Conservation (phyloP, 164 flowering plant genomes). For the Berberis thunbergii region DNA sequence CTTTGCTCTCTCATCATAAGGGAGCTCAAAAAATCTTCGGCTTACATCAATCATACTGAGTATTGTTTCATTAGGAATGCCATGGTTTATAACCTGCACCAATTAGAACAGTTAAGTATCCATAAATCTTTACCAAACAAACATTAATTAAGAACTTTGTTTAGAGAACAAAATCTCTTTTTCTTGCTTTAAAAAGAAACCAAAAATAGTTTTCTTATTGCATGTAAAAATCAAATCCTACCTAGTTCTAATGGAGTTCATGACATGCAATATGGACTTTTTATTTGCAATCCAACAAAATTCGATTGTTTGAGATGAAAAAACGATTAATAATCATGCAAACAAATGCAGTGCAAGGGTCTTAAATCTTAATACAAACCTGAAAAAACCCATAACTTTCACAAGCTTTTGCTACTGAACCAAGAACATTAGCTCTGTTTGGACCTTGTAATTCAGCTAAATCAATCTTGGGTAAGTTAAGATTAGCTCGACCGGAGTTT, state of each 20-base stretch:
- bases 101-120: not conserved
- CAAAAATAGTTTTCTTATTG: no score
- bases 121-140: not conserved
- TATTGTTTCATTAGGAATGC: constrained; percentile 36
- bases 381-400: constrained; percentile 71
- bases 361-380: constrained; percentile 22
- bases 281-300: not conserved
- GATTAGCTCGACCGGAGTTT: constrained; percentile 1
- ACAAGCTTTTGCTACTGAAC: constrained; percentile 60
- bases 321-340: no score
- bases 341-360: no score
- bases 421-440: constrained; percentile 38
- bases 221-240: no score
- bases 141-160: no score
- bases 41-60: constrained; percentile 40
- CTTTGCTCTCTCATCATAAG: constrained; percentile 59
- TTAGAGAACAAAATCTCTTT: no score
- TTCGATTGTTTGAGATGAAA: not conserved
- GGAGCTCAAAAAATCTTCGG: constrained; percentile 59
- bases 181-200: no score
- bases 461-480: constrained; percentile 65
- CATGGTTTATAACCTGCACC: constrained; percentile 73
- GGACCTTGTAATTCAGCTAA: constrained; percentile 52
- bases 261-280: not conserved
- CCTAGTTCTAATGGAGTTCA: no score